Evolutionary conservation across 2,329 filamentous ascomycete species (phyloP), one percentile per base, ranked within the genome.

Genomic region (Fusarium sp.): DNA sequence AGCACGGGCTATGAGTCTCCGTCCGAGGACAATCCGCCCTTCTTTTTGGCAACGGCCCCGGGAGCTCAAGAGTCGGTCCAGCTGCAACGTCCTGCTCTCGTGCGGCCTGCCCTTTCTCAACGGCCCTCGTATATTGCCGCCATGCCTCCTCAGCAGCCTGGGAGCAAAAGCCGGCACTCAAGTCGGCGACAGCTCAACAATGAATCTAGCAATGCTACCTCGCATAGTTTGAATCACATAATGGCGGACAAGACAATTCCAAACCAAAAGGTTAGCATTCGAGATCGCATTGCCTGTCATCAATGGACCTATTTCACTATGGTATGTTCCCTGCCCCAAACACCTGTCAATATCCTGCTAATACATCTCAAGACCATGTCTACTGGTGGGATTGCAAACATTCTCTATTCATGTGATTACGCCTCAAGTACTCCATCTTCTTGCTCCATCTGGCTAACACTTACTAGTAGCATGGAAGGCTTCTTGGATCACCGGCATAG

Each of bases 221-320:
- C 65, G 13, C 40, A 47, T 11, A 72, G 63, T 39, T 63, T 79
- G 29, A 75, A 77, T 32, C 69, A 74, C 58, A 70, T 78, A 34
- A 70, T 71, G 45, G 67, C 69, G 13, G 71, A 73, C 47, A 74
- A 71, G 39, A 44, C 58, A 12, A 40, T 46, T 3, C 46, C 62
- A 9, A 46, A 32, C 1, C 70, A 58, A n/a, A 78, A 74, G 41
- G 75, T 83, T 41, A 74, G 81, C 13, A 68, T 85, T 43, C 76
- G 79, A 34, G 83, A 85, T 59, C 76, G 83, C 32, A 81, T 85
- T 56, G 79, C 77, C 36, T 85, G 81, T 58, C 80, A 81, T 61
- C 79, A 79, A 67, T 94, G 91, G 91, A 92, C 90, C 0, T 94
- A 88, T 82, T 94, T 93, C 70, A 91, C 90, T 22, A 83, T 83